A percentile compares a stretch with the other conserved stretches of the same genome.
Evolutionary conservation across 768 basidiomycete species (phyloP).

Genomic region (Pulveroboletus frians): DNA sequence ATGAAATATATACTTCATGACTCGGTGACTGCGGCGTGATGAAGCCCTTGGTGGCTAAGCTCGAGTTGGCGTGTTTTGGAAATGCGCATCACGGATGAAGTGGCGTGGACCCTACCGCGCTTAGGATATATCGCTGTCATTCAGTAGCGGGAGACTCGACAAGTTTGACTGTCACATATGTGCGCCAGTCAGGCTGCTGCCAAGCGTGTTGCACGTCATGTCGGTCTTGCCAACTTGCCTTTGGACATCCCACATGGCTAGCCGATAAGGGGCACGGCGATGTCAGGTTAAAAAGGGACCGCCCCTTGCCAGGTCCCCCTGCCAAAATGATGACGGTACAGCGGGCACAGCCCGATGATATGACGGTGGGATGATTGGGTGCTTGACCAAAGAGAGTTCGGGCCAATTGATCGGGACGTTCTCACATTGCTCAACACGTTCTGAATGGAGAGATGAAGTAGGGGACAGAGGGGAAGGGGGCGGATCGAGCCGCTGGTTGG

Average conservation of each 20-base stretch:
- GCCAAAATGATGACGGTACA: slow-evolving; percentile 2
- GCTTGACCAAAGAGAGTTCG: slow-evolving; percentile 9
- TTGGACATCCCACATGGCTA: slow-evolving; percentile 6
- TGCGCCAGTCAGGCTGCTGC: slow-evolving; percentile 1
- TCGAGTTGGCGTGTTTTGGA: slow-evolving; percentile 14
- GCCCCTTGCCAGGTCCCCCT: slow-evolving; percentile 3
- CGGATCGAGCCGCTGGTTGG: neutral
- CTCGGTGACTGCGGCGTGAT: slow-evolving; percentile 20
- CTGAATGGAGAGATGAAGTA: slow-evolving; percentile 1
- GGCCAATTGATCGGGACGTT: slow-evolving; percentile 17
- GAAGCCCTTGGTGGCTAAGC: too few species aligned
- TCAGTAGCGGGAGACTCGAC: too few species aligned
- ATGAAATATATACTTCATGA: slow-evolving; percentile 10
- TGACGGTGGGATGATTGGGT: slow-evolving; percentile 16
- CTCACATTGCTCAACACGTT: slow-evolving; percentile 15
- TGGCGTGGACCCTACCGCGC: slow-evolving; percentile 13
- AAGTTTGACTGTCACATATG: slow-evolving; percentile 5
- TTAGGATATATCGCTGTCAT: slow-evolving; percentile 4
- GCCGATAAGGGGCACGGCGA: slow-evolving; percentile 16
- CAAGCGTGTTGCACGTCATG: neutral
- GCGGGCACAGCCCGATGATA: slow-evolving; percentile 9
- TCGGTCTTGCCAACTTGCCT: neutral
- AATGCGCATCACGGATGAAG: slow-evolving; percentile 14
- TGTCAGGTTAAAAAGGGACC: slow-evolving; percentile 6
- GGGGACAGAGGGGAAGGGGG: too few species aligned